phyloP scores from a whole-genome alignment of 2,329 filamentous ascomycete species.

The Pseudogymnoascus sp. region DNA sequence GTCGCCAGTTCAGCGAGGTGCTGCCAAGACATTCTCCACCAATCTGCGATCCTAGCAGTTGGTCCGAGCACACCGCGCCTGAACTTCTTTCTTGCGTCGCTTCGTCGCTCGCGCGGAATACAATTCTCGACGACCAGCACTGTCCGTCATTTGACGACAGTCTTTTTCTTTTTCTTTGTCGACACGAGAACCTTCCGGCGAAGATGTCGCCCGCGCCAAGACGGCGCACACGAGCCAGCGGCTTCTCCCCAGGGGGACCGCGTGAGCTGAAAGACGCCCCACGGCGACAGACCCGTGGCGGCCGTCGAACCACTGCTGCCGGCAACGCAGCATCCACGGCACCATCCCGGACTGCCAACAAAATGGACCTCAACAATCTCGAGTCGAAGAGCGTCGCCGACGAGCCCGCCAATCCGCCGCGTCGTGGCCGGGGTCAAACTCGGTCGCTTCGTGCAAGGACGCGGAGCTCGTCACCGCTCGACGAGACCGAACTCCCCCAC shows the following conservation, averaged over 20 bases:
- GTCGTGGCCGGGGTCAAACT: not conserved
- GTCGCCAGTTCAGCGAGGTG: not conserved
- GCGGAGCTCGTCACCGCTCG: not conserved
- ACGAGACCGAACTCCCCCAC: not conserved
- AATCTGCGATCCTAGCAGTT: not conserved
- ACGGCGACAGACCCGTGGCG: not conserved
- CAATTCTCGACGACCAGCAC: not conserved
- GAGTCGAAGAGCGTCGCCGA: not conserved
- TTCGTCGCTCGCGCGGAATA: not conserved
- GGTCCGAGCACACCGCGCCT: not conserved
- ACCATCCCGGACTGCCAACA: not conserved
- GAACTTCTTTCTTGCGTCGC: not conserved
- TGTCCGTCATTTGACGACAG: constrained; percentile 6
- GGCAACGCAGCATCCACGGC: not conserved
- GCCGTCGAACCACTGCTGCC: not conserved
- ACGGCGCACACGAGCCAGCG: constrained; percentile 10
- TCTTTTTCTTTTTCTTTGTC: not conserved
- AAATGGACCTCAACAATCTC: not conserved
- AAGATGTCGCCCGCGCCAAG: not conserved
- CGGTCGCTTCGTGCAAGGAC: not conserved
- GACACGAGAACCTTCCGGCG: not conserved
- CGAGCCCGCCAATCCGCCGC: not conserved
- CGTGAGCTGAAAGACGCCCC: constrained; percentile 7
- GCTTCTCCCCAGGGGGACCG: constrained; percentile 7
- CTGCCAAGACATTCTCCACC: constrained; percentile 6